Conservation (phyloP, 2,329 filamentous ascomycete genomes). For the Penicillium sp. region DNA sequence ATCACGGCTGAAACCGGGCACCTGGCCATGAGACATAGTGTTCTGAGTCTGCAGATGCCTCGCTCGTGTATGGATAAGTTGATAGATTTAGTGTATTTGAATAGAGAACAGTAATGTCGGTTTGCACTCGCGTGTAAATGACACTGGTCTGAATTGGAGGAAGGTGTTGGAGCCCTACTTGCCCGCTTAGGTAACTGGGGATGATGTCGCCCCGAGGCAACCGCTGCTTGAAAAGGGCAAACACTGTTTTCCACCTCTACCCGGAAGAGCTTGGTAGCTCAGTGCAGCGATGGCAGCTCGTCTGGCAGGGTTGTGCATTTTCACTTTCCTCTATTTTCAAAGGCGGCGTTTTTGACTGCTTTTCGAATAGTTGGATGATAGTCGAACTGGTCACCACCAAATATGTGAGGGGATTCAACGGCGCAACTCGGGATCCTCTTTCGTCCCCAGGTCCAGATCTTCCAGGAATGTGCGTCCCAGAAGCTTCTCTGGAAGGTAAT, state of each 20-base stretch:
- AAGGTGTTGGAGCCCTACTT: background rate
- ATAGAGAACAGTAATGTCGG: background rate
- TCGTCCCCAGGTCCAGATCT: constrained; percentile 75
- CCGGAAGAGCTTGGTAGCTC: background rate
- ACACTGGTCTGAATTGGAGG: background rate
- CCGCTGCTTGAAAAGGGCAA: background rate
- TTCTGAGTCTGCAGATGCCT: background rate
- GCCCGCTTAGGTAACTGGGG: constrained; percentile 4
- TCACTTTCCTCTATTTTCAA: background rate
- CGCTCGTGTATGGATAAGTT: background rate
- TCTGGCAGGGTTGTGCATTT: background rate
- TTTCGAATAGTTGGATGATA: background rate
- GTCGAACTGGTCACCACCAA: background rate
- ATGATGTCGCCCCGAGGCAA: background rate
- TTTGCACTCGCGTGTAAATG: background rate
- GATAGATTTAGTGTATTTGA: background rate
- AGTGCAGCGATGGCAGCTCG: background rate
- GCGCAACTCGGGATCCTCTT: constrained; percentile 70
- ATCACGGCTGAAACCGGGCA: background rate
- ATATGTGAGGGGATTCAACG: background rate
- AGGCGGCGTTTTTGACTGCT: background rate
- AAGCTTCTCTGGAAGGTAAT: constrained; percentile 83
- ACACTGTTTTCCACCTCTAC: background rate
- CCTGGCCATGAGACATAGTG: background rate
- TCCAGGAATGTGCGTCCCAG: constrained; percentile 75